Evolutionary conservation across 2,329 filamentous ascomycete species (phyloP), one percentile per base, ranked within the genome.

Genomic region (Cladophialophora immunda): DNA sequence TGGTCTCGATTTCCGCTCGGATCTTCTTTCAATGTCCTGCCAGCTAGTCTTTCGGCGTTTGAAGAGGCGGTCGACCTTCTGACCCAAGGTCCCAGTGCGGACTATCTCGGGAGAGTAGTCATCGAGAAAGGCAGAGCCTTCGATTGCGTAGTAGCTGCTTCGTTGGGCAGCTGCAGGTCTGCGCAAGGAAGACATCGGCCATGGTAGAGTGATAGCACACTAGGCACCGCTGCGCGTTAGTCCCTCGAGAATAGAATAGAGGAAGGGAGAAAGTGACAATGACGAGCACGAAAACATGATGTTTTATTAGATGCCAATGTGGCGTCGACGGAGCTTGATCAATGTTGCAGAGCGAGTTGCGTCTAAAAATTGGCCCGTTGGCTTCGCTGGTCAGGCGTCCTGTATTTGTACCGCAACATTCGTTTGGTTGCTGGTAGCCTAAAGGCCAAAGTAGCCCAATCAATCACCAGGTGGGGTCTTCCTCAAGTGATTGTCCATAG

Each of bases 51-150:
- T 65, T 34, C 22, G 34, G 13, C 58, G 63, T 30, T 52, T 32
- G 30, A 65, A 61, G 41, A 41, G 50, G 41, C 47, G 47, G 58
- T 55, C 50, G 30, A 65, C 11, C 17, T 63, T 50, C 36, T 47
- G 36, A 1, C 19, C 30, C 8, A 58, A 45, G 25, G 50, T 30
- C 19, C 54, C 36, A 19, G 45, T n/a, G 1, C 52, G 57, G 19
- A 65, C 63, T n/a, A 57, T 56, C n/a, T 65, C 57, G 1, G 57
- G 63, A 29, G 27, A 52, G 50, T 65, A 65, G 58, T 65, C 32
- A 38, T 62, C 63, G 9, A 65, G 29, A 29, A 61, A 65, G 9
- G 47, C 56, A 55, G 56, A 59, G 19, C 45, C 57, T 38, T 65
- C 63, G 5, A 41, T 25, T 29, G 25, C 30, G 38, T 58, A 65